A percentile compares a stretch with the other conserved stretches of the same genome.
Evolutionary conservation across 1,139 yeast species (phyloP).

Genomic region (Candida sojae): DNA sequence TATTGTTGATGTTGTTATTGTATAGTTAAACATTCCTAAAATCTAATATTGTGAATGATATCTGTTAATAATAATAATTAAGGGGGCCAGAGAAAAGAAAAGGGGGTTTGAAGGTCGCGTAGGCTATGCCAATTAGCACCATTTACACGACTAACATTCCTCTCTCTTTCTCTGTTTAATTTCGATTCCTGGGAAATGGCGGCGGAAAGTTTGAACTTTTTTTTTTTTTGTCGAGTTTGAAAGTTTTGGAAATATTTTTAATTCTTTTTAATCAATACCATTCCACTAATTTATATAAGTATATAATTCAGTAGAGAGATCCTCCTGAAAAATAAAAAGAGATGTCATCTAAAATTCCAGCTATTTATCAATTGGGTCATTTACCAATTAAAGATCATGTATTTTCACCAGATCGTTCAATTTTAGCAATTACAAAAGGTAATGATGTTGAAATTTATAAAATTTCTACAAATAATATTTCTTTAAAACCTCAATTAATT

Average conservation of each 20-base stretch:
- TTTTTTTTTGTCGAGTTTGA: too few relatives aligned
- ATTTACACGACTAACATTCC: too few relatives aligned
- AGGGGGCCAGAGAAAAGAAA: too few relatives aligned
- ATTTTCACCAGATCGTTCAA: constrained; percentile 66
- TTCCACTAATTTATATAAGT: too few relatives aligned
- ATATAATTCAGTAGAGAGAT: constrained; percentile 32
- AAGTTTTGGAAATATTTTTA: neutral
- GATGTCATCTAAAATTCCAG: constrained; percentile 29
- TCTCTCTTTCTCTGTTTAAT: too few relatives aligned
- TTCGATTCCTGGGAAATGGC: too few relatives aligned
- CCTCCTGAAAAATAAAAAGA: constrained; percentile 25
- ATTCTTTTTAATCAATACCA: constrained; percentile 16
- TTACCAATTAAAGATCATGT: constrained; percentile 90
- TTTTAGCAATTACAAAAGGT: constrained; percentile 82
- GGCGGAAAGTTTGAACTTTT: too few relatives aligned
- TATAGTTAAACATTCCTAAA: too few relatives aligned
- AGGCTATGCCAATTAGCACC: too few relatives aligned
- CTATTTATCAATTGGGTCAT: constrained; percentile 68
- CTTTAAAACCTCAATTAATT: constrained; percentile 49
- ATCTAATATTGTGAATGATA: neutral
- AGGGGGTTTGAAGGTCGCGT: too few relatives aligned
- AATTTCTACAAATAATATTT: constrained; percentile 36
- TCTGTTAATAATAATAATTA: too few relatives aligned
- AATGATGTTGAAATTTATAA: constrained; percentile 75
- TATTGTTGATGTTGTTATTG: too few relatives aligned